phyloP scores from a whole-genome alignment of 2,329 filamentous ascomycete genomes.

The Verticillium klebahnii region DNA sequence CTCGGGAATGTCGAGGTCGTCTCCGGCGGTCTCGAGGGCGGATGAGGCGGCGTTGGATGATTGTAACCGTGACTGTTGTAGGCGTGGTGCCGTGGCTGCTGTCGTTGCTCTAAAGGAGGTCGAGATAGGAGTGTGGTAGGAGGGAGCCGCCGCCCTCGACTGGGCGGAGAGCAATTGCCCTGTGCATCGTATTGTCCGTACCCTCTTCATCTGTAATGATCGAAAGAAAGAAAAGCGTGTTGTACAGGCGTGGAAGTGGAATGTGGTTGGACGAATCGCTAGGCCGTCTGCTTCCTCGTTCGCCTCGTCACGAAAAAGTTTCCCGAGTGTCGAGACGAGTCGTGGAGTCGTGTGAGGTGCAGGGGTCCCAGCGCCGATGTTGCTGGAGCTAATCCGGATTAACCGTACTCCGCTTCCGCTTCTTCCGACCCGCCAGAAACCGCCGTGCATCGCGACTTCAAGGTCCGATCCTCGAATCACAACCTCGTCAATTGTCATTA shows the following conservation, averaged over 20 bases:
- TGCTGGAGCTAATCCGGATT: neutral
- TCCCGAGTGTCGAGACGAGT: conserved; percentile 25
- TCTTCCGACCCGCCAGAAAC: conserved; percentile 7
- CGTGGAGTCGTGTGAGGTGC: conserved; percentile 30
- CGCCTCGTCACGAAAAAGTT: conserved; percentile 26
- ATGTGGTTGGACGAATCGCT: conserved; percentile 24
- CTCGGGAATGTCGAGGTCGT: conserved; percentile 13
- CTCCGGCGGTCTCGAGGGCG: conserved; percentile 16
- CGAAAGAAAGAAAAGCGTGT: neutral
- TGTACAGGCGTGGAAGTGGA: conserved; percentile 6
- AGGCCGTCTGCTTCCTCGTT: conserved; percentile 30
- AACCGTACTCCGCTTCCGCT: conserved; percentile 3
- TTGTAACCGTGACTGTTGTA: conserved; percentile 20
- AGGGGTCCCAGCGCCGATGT: neutral
- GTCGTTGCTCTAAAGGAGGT: conserved; percentile 9
- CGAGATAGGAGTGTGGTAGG: conserved; percentile 9
- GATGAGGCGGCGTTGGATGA: conserved; percentile 23
- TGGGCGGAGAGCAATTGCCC: conserved; percentile 34
- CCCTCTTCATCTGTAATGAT: conserved; percentile 32
- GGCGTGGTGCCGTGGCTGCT: neutral
- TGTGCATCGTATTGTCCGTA: conserved; percentile 35
- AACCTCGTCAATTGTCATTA: conserved; percentile 14
- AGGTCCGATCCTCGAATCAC: neutral
- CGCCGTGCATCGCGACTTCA: neutral
- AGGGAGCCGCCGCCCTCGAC: conserved; percentile 10